Evolutionary conservation across 2,329 filamentous ascomycete genomes (phyloP).

Genomic region (Beauveria pseudobassiana): DNA sequence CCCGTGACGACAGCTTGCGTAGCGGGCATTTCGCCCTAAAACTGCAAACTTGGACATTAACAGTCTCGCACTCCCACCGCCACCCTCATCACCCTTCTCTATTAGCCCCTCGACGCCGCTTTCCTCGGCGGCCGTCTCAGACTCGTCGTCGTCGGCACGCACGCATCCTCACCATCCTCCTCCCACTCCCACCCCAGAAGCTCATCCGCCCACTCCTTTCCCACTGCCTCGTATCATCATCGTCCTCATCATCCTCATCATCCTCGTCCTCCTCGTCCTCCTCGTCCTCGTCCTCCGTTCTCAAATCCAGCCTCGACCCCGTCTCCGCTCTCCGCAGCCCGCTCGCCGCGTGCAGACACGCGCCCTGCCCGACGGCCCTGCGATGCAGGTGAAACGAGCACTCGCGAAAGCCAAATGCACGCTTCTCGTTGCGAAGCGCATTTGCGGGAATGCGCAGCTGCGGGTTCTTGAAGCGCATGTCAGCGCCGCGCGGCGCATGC

Average conservation of each 20-base stretch:
- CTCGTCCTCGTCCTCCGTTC: not conserved
- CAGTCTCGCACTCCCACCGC: not conserved
- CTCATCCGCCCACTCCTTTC: constrained; percentile 7
- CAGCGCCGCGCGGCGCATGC: constrained; percentile 43
- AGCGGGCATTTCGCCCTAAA: not conserved
- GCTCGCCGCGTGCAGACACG: constrained; percentile 38
- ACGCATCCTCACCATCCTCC: not conserved
- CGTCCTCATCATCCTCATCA: not conserved
- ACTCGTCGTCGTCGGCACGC: constrained; percentile 6
- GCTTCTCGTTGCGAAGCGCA: constrained; percentile 46
- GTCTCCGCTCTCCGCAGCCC: not conserved
- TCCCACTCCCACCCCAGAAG: not conserved
- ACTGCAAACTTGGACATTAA: constrained; percentile 1
- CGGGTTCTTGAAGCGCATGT: constrained; percentile 51
- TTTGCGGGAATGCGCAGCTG: constrained; percentile 52
- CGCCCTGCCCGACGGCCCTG: constrained; percentile 43
- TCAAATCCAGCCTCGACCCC: constrained; percentile 7
- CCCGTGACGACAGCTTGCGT: not conserved
- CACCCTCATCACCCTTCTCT: not conserved
- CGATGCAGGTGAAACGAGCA: constrained; percentile 55
- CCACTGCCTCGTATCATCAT: constrained; percentile 3
- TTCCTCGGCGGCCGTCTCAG: not conserved
- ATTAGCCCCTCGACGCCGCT: not conserved
- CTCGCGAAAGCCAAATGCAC: constrained; percentile 52
- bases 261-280: not conserved